A percentile compares a stretch with the other conserved stretches of the same genome.
phyloP scores from a whole-genome alignment of 345 rosid species.

The Euphorbia tirucalli region DNA sequence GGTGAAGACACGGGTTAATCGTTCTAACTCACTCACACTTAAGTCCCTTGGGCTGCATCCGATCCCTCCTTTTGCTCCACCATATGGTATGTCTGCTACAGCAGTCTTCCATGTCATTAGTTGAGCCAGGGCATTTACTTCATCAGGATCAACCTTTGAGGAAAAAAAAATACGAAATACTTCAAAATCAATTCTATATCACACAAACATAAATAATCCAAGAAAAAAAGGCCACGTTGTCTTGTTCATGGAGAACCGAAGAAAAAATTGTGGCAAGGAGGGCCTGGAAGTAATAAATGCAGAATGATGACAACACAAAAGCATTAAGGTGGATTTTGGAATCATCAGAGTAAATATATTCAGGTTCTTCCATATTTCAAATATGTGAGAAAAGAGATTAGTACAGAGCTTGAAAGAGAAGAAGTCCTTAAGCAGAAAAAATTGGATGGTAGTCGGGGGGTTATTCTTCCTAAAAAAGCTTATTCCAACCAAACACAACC shows the following conservation, averaged over 20 bases:
- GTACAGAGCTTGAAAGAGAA: background rate
- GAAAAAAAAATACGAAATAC: conserved; percentile 2
- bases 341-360: background rate
- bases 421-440: background rate
- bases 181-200: background rate
- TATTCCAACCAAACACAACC: background rate
- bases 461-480: background rate
- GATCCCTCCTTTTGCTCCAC: conserved; percentile 97
- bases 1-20: conserved; percentile 93
- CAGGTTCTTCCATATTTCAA: background rate
- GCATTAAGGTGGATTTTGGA: background rate
- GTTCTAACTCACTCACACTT: conserved; percentile 69
- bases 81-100: conserved; percentile 91
- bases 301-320: background rate
- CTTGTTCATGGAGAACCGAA: background rate
- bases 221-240: background rate
- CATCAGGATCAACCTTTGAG: conserved; percentile 88
- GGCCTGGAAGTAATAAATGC: background rate
- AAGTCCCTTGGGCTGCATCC: conserved; percentile 76
- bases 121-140: conserved; percentile 96
- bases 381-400: background rate
- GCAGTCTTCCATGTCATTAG: conserved; percentile 99
- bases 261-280: too few species aligned
- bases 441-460: background rate
- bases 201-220: background rate